Percentiles rank a stretch among this genome's conserved stretches.
Evolutionary conservation across 1,284 basidiomycete genomes (phyloP).

Genomic region (Cutaneotrichosporon spelunceum): DNA sequence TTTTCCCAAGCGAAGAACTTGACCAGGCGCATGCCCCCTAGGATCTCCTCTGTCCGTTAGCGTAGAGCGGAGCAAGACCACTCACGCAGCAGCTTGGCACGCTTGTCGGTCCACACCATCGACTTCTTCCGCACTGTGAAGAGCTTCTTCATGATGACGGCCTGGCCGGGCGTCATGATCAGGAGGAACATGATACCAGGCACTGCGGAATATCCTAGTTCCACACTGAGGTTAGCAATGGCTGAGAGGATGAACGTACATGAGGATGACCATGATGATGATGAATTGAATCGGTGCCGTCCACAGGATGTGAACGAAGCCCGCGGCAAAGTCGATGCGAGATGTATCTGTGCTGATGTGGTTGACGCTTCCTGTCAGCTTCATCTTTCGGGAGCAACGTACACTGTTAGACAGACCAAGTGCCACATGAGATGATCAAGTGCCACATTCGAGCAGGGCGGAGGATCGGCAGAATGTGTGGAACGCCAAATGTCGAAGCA

Average conservation of each 20-base stretch:
- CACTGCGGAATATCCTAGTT: slow-evolving; percentile 55
- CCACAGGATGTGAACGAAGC: slow-evolving; percentile 69
- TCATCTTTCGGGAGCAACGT: background rate
- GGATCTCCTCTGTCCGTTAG: slow-evolving; percentile 52
- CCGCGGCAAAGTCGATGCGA: slow-evolving; percentile 83
- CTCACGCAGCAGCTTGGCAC: slow-evolving; percentile 54
- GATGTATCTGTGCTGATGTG: slow-evolving; percentile 81
- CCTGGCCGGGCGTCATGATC: slow-evolving; percentile 64
- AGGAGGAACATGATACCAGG: slow-evolving; percentile 65
- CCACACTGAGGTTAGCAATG: slow-evolving; percentile 29
- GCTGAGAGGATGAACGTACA: background rate
- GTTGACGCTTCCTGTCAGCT: slow-evolving; percentile 67
- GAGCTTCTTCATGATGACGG: slow-evolving; percentile 67
- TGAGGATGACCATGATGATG: slow-evolving; percentile 53
- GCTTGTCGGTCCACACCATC: slow-evolving; percentile 76
- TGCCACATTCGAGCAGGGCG: background rate
- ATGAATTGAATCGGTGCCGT: slow-evolving; percentile 60
- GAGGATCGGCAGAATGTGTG: background rate
- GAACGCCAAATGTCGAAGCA: background rate
- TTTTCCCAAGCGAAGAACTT: slow-evolving; percentile 63
- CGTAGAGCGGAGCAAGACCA: too few relatives aligned
- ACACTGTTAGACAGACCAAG: background rate
- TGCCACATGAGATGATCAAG: background rate
- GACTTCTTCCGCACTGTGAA: slow-evolving; percentile 69
- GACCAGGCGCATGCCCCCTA: slow-evolving; percentile 83